Evolutionary conservation across 768 basidiomycete species (phyloP), one percentile per base, ranked within the genome.

Genomic region (Crassisporium funariophilum): DNA sequence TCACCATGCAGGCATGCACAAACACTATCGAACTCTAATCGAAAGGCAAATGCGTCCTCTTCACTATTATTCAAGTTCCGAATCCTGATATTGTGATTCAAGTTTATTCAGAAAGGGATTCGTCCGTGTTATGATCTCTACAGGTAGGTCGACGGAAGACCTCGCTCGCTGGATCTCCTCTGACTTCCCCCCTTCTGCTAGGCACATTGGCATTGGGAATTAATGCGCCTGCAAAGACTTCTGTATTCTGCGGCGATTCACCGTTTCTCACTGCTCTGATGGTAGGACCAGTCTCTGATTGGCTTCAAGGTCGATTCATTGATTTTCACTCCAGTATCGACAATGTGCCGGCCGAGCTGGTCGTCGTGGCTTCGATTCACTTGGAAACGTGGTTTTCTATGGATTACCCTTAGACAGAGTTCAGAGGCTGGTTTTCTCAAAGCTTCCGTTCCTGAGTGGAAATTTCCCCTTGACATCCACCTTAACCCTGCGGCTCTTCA

Each of bases 321-420:
- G 2, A 8, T 29, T 46, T 39, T 38, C 45, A 9, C 9, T 41
- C 23, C 54, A 84, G 82, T 88, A 83, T 59, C 81, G 86, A 9
- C 86, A 88, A 72, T 85, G 84, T 49, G 77, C 83, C 35, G 86
- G 86, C 45, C 76, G 86, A 60, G 86, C 86, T 31, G 86, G 86
- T 47, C 77, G 86, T 34, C 76, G 86, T 56, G 86, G 86, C 2
- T 86, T 74, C 49, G 85, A 88, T 55, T 72, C 83, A 5, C 69
- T 83, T 0, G 86, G 86, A 5, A 84, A 83, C 42, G 85, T 88
- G 29, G 71, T 88, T 2, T 88, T 89, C 67, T 86, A 84, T 55
- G 86, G 84, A 17, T 59, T 88, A 5, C 64, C 83, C 3, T 72
- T 83, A 58, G 78, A 83, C 47, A 74, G 83, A 31, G 78, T 85